These are phyloP conservation scores for Fusarium sp. DNA, from an alignment of 2,329 filamentous ascomycete species.

Conservation along the genomic window DNA sequence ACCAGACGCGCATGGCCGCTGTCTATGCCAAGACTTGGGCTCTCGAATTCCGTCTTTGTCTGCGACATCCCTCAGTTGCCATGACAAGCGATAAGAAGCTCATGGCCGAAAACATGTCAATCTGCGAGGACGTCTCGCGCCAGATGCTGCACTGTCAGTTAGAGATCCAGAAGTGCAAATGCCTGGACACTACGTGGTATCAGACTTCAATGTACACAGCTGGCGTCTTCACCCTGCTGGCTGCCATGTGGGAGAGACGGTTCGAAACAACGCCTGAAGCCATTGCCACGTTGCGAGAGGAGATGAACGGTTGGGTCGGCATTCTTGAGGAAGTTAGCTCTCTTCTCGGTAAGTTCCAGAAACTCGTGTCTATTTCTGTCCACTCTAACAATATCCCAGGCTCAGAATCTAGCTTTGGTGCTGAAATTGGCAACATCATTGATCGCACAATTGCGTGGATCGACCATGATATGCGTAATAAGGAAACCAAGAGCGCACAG, in stretches of 20 bases:
- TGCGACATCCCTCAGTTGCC: conserved; percentile 73
- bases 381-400: conserved; percentile 53
- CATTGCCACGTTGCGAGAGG: conserved; percentile 69
- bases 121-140: conserved; percentile 75
- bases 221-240: conserved; percentile 79
- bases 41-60: conserved; percentile 70
- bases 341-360: conserved; percentile 70
- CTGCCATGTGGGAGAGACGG: conserved; percentile 76
- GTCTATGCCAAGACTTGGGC: conserved; percentile 67
- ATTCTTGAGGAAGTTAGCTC: conserved; percentile 76
- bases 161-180: conserved; percentile 73
- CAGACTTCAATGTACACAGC: conserved; percentile 78
- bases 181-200: conserved; percentile 84
- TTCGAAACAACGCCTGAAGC: conserved; percentile 70
- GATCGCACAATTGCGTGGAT: conserved; percentile 67
- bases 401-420: conserved; percentile 59
- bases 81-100: conserved; percentile 67
- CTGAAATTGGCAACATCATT: conserved; percentile 63
- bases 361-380: neutral
- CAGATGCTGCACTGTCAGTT: conserved; percentile 73
- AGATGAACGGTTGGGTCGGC: conserved; percentile 78
- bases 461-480: conserved; percentile 62
- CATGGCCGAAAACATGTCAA: conserved; percentile 72
- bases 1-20: conserved; percentile 64
- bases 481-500: conserved; percentile 42